Base-by-base conservation (phyloP, 768 basidiomycete species). In the Royoungia palumana region DNA sequence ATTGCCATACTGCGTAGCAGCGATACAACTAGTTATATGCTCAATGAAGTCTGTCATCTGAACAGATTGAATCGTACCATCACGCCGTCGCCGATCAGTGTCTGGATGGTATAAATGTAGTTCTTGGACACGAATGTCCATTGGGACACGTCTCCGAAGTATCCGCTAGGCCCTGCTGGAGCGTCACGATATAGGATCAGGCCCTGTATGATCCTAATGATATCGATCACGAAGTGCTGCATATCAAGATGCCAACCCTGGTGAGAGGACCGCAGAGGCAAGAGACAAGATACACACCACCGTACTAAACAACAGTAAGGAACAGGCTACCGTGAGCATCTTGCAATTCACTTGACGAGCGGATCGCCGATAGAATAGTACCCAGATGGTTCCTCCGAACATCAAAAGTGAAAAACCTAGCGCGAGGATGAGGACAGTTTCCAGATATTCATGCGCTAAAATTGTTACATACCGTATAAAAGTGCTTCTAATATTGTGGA, bases 361-460 rank as follows among this genome's bases (percentile, higher is more conserved):
- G 25, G 22, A 17, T 7, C 41, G 58, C 16, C 39, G 46, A 16
- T 32, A 41, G 2, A 57, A 27, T 11, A 65, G 44, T 2, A 53
- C 53, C 53, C 59, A 64, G 6, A 67, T 38, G 1, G 64, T 61
- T 12, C 54, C 57, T 2, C 60, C 55, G 46, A 63, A 67, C 66
- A 66, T 64, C n/a, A 66, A 42, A 3, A 65, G 7, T 5, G 64
- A 67, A 50, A 66, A 66, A 0, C 66, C 66, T 68, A 21, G 13
- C n/a, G 7, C 35, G 22, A 32, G 13, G 34, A 17, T 42, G 27
- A 24, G 6, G 2, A 13, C 12, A 21, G 8, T 24, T 32, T 21
- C 11, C 34, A 3, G 10, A 38, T 20, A 28, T 35, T 24, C 7
- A 20, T 27, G 12, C 5, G 17, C 19, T 7, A 12, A 27, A 7